These are phyloP conservation scores for Kregervanrija fluxuum DNA, from an alignment of 805 yeast species.

Conservation along the genomic window DNA sequence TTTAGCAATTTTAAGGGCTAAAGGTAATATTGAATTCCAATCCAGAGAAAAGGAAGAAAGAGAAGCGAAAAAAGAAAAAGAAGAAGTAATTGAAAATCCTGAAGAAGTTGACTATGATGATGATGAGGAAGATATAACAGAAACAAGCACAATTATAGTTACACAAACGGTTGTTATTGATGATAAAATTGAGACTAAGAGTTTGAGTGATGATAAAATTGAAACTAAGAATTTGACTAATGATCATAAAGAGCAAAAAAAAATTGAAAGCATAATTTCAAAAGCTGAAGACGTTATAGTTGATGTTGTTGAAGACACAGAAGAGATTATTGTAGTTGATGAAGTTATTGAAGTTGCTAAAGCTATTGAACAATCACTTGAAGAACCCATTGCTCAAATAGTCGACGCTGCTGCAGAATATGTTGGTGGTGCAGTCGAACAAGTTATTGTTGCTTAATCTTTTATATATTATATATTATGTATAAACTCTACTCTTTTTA, in stretches of 20 bases:
- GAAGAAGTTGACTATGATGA: not conserved
- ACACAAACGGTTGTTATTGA: not conserved
- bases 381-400: not conserved
- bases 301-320: slow-evolving; percentile 4
- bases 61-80: slow-evolving; percentile 10
- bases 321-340: slow-evolving; percentile 6
- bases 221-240: not conserved
- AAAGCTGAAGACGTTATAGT: slow-evolving; percentile 5
- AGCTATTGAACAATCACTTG: not conserved
- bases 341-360: not conserved
- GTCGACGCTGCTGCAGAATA: slow-evolving; percentile 2
- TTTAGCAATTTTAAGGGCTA: slow-evolving; percentile 47
- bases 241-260: not conserved
- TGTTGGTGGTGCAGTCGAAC: slow-evolving; percentile 2
- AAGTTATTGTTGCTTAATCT: not conserved
- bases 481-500: not conserved
- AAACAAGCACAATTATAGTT: slow-evolving; percentile 4
- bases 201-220: not conserved
- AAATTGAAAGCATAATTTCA: not conserved
- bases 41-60: slow-evolving; percentile 40
- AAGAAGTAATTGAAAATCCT: slow-evolving; percentile 5
- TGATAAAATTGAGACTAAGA: not conserved
- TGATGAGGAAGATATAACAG: slow-evolving; percentile 8
- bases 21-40: slow-evolving; percentile 52
- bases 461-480: not conserved